Conservation (phyloP, 495 filamentous ascomycete genomes). For the Neurospora sp. region DNA sequence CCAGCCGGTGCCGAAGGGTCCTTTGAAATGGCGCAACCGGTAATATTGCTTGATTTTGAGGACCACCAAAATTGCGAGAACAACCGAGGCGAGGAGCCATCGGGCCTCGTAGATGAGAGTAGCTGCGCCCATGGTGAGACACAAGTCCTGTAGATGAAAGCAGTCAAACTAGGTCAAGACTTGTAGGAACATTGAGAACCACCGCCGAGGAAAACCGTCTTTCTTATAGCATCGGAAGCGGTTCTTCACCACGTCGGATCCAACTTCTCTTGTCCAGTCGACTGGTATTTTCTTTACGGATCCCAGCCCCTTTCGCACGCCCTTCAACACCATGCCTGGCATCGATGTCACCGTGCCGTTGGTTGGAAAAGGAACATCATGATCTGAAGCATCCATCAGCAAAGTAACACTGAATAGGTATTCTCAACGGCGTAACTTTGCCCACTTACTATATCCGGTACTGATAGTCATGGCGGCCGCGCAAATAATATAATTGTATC, state of each 20-base stretch:
- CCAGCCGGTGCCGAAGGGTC: conserved; percentile 8
- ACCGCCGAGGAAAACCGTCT: neutral
- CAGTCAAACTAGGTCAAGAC: neutral
- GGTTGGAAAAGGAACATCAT: neutral
- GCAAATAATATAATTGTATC: neutral
- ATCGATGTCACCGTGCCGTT: neutral
- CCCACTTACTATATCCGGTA: neutral
- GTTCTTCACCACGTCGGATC: neutral
- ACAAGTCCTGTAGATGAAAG: neutral
- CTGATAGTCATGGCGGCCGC: neutral
- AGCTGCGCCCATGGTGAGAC: neutral
- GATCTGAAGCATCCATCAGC: neutral
- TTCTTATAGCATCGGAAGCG: neutral
- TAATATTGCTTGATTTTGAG: conserved; percentile 6
- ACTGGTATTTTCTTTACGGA: neutral
- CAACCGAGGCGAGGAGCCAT: neutral
- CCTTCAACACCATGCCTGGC: neutral
- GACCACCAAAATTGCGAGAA: neutral
- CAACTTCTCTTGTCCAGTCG: neutral
- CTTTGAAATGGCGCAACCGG: conserved; percentile 7
- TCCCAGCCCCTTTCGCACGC: neutral
- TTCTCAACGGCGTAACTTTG: neutral
- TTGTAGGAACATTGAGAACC: neutral
- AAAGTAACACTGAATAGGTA: neutral
- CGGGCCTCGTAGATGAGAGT: neutral